phyloP scores from a whole-genome alignment of 1,139 yeast species.

The Yamadazyma epiphylla region DNA sequence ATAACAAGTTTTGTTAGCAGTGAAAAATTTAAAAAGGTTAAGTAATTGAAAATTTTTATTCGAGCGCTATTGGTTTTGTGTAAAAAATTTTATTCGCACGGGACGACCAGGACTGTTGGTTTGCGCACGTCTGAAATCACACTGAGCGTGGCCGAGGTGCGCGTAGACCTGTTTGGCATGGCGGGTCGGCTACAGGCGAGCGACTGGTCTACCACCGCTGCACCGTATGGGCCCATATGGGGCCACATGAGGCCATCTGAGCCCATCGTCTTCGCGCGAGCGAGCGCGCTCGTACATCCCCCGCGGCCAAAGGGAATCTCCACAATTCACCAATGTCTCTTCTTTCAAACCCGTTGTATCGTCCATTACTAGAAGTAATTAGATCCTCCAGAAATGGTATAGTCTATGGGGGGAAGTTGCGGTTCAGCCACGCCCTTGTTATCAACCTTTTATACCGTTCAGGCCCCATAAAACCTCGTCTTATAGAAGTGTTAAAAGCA shows the following conservation, averaged over 20 bases:
- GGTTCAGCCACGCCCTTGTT: slow-evolving; percentile 73
- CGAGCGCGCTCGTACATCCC: background rate
- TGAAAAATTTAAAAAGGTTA: background rate
- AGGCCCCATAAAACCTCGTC: slow-evolving; percentile 44
- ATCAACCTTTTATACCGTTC: slow-evolving; percentile 55
- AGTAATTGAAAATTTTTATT: background rate
- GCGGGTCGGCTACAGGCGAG: too few species aligned
- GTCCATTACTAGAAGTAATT: slow-evolving; percentile 38
- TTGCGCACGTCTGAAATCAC: background rate
- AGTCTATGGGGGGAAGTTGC: slow-evolving; percentile 69
- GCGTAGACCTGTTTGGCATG: too few species aligned
- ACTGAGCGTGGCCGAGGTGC: too few species aligned
- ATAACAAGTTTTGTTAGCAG: too few species aligned
- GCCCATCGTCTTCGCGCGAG: too few species aligned
- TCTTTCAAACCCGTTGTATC: slow-evolving; percentile 24
- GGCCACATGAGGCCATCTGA: too few species aligned
- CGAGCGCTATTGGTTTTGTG: background rate
- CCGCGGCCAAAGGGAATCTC: background rate
- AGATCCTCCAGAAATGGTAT: slow-evolving; percentile 49
- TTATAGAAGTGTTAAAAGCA: slow-evolving; percentile 49
- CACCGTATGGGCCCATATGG: too few species aligned
- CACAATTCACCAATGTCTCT: slow-evolving; percentile 15
- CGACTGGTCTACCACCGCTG: too few species aligned
- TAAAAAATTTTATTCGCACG: too few species aligned
- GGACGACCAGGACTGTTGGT: background rate